A percentile compares a stretch with the other conserved stretches of the same genome.
These are phyloP conservation scores for Fraxinus cuspidata DNA, from an alignment of 257 asterid species.

Conservation along the genomic window DNA sequence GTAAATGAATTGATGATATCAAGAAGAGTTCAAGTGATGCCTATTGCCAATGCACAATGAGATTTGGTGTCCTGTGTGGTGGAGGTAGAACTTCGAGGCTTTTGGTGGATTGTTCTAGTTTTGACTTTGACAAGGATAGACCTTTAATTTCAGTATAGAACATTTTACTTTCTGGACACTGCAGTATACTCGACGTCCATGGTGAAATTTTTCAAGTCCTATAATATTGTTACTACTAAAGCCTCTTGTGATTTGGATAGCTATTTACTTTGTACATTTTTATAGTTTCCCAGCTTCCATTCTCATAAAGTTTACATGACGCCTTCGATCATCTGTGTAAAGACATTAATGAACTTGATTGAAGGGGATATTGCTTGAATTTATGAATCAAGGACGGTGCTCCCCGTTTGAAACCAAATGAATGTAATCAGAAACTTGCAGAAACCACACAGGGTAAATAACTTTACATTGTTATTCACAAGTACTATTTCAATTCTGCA, in stretches of 20 bases:
- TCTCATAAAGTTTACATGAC: neutral
- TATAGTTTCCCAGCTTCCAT: neutral
- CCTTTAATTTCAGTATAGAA: neutral
- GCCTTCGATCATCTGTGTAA: neutral
- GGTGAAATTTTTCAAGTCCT: neutral
- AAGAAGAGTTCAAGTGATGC: neutral
- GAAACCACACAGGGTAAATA: neutral
- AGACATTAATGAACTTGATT: neutral
- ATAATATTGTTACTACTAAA: neutral
- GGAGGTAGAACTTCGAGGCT: neutral
- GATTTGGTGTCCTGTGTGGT: neutral
- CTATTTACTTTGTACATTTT: neutral
- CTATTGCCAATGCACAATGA: neutral
- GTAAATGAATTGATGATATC: neutral
- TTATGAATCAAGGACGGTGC: neutral
- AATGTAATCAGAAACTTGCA: neutral
- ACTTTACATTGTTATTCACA: neutral
- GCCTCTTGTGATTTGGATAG: neutral
- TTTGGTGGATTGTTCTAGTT: neutral
- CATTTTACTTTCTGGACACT: neutral
- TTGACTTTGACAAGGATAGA: neutral
- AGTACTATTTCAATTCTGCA: constrained; percentile 29
- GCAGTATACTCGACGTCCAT: neutral
- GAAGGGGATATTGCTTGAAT: neutral
- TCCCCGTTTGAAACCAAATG: neutral